Percentiles rank a stretch among this genome's conserved stretches.
phyloP scores from a whole-genome alignment of 2,329 filamentous ascomycete genomes.

The Claviceps quebecensis region DNA sequence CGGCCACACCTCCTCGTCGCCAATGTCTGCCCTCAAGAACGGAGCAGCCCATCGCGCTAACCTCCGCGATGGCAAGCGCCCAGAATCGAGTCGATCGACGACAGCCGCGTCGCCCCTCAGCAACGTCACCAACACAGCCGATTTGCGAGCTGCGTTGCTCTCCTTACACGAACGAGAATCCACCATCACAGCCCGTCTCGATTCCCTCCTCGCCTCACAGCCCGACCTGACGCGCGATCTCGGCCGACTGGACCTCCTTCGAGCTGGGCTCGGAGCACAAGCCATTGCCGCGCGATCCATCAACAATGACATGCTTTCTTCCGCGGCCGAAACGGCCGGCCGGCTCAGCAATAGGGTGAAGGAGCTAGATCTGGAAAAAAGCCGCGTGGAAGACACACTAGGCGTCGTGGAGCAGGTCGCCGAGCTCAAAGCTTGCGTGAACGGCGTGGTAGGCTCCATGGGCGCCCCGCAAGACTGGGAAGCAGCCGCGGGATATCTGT shows the following conservation, averaged over 20 bases:
- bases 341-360: slow-evolving; percentile 79
- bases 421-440: slow-evolving; percentile 90
- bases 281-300: slow-evolving; percentile 70
- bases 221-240: slow-evolving; percentile 78
- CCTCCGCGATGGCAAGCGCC: slow-evolving; percentile 16
- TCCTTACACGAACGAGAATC: slow-evolving; percentile 65
- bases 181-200: slow-evolving; percentile 57
- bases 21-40: slow-evolving; percentile 35
- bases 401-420: slow-evolving; percentile 90
- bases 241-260: slow-evolving; percentile 72
- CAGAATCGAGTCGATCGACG: slow-evolving; percentile 9
- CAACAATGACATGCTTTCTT: slow-evolving; percentile 80
- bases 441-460: slow-evolving; percentile 92
- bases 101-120: slow-evolving; percentile 32
- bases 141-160: slow-evolving; percentile 65
- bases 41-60: slow-evolving; percentile 24
- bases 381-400: slow-evolving; percentile 77
- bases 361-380: slow-evolving; percentile 79
- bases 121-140: slow-evolving; percentile 59
- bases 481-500: slow-evolving; percentile 79
- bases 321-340: slow-evolving; percentile 71
- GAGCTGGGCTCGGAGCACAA: slow-evolving; percentile 77
- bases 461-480: slow-evolving; percentile 98
- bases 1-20: slow-evolving; percentile 22
- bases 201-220: slow-evolving; percentile 67